These are phyloP conservation scores for Eragrostis curvula DNA, from an alignment of 176 grass and related monocot genomes.

Conservation along the genomic window DNA sequence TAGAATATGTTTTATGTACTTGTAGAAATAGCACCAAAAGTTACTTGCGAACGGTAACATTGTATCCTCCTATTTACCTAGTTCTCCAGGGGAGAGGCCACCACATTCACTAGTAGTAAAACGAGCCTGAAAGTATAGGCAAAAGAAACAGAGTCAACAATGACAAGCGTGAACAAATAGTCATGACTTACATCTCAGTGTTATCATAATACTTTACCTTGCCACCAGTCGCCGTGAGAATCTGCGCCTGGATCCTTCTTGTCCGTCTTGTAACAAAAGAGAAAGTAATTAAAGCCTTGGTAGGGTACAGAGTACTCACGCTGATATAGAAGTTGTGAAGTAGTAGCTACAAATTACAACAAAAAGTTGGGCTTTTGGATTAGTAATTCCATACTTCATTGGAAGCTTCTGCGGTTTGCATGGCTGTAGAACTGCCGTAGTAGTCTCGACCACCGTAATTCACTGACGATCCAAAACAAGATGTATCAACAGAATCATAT, in stretches of 20 bases:
- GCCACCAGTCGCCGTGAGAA: constrained; percentile 97
- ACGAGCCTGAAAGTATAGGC: constrained; percentile 56
- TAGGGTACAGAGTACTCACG: constrained; percentile 11
- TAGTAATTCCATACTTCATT: constrained; percentile 42
- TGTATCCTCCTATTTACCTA: constrained; percentile 48
- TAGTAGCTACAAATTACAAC: constrained; percentile 12
- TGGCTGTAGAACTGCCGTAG: constrained; percentile 59
- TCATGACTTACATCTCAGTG: constrained; percentile 11
- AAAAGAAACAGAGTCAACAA: constrained; percentile 28
- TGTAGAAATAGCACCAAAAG: constrained; percentile 9
- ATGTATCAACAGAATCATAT: constrained; percentile 51
- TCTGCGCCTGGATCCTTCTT: constrained; percentile 61
- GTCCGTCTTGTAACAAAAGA: constrained; percentile 61
- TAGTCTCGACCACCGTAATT: constrained; percentile 93
- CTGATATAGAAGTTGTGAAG: neutral
- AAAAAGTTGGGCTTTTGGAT: neutral
- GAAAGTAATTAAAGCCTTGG: neutral
- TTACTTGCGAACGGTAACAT: constrained; percentile 9
- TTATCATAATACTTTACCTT: constrained; percentile 59
- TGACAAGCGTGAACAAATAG: constrained; percentile 13
- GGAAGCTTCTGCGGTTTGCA: constrained; percentile 41
- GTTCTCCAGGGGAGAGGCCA: constrained; percentile 26
- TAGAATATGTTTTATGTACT: constrained; percentile 14
- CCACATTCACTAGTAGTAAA: constrained; percentile 75
- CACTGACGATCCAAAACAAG: constrained; percentile 84